A percentile compares a stretch with the other conserved stretches of the same genome.
phyloP scores from a whole-genome alignment of 2,329 filamentous ascomycete genomes.

The Cytospora schulzeri region DNA sequence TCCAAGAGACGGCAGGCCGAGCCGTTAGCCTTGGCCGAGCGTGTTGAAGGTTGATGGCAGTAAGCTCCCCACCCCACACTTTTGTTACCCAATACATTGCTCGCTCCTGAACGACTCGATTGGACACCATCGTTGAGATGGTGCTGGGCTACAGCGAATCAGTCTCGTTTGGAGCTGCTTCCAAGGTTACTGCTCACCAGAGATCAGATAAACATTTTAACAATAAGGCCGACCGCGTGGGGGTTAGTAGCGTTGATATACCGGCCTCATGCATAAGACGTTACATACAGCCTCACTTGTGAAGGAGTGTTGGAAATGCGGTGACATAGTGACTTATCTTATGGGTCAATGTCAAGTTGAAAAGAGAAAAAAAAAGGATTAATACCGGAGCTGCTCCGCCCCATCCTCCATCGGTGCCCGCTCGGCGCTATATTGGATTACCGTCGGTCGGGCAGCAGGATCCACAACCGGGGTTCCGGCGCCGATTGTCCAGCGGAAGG shows the following conservation, averaged over 20 bases:
- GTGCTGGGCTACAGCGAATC: not conserved
- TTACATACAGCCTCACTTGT: not conserved
- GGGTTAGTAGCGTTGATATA: not conserved
- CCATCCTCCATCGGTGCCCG: not conserved
- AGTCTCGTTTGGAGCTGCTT: not conserved
- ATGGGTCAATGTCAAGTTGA: too few species aligned
- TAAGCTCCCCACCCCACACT: not conserved
- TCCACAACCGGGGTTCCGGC: slow-evolving; percentile 9
- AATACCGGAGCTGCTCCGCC: not conserved
- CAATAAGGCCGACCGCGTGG: not conserved
- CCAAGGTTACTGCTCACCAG: too few species aligned
- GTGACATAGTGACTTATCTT: too few species aligned
- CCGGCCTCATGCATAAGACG: not conserved
- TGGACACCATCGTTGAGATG: not conserved
- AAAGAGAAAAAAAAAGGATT: too few species aligned
- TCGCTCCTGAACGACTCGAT: not conserved
- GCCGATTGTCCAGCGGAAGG: slow-evolving; percentile 1
- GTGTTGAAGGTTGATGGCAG: not conserved
- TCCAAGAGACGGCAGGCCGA: not conserved
- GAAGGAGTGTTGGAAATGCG: not conserved
- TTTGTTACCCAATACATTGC: not conserved
- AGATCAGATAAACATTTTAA: not conserved
- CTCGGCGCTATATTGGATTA: slow-evolving; percentile 19
- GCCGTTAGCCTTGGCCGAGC: not conserved
- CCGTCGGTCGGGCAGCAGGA: slow-evolving; percentile 1